These are phyloP conservation scores for Orbilia blumenaviensis DNA, from an alignment of 2,329 filamentous ascomycete genomes.

Conservation along the genomic window DNA sequence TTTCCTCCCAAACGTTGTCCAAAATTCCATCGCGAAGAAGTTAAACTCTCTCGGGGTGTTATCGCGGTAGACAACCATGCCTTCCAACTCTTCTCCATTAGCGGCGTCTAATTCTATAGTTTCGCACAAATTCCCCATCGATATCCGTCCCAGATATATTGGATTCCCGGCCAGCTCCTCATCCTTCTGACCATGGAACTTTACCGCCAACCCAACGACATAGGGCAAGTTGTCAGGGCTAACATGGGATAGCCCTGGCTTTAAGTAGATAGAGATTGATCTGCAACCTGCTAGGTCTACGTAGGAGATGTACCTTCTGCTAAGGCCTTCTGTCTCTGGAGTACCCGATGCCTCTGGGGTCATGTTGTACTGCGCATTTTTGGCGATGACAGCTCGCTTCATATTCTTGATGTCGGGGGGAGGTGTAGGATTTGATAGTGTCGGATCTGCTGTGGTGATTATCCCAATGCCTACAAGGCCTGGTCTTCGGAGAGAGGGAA, in stretches of 20 bases:
- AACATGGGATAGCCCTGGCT: too few species aligned
- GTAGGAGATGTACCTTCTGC: not conserved
- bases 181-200: not conserved
- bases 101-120: not conserved
- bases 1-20: not conserved
- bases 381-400: not conserved
- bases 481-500: not conserved
- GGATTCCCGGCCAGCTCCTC: not conserved
- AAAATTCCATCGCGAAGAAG: not conserved
- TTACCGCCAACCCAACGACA: not conserved
- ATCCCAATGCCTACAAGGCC: not conserved
- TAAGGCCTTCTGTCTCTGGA: too few species aligned
- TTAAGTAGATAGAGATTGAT: not conserved
- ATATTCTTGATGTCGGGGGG: not conserved
- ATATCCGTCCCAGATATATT: not conserved
- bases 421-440: not conserved
- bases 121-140: not conserved
- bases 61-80: not conserved
- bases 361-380: slow-evolving; percentile 6
- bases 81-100: not conserved
- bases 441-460: not conserved
- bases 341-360: not conserved
- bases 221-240: too few species aligned
- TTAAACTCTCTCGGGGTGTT: not conserved
- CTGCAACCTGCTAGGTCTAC: not conserved